These are phyloP conservation scores for Crithidia expoeki DNA, from an alignment of 208 protist species.

Conservation along the genomic window DNA sequence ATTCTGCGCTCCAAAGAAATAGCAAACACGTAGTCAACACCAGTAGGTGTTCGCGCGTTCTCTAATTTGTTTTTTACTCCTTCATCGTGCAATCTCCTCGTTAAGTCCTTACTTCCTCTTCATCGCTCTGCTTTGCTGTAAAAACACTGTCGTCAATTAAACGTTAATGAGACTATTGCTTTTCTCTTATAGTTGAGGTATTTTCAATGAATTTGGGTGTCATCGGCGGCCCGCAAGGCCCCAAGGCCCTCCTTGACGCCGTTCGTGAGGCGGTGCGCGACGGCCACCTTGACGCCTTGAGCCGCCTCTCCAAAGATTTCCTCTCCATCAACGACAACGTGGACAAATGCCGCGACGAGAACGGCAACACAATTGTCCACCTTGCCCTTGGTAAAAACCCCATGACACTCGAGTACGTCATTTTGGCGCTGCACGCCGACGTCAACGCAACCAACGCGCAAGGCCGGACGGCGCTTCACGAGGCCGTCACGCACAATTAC, in stretches of 20 bases:
- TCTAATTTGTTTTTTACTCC: too few species aligned
- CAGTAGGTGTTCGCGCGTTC: too few species aligned
- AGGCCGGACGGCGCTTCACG: constrained; percentile 87
- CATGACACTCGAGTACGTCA: constrained; percentile 66
- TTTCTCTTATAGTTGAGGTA: neutral
- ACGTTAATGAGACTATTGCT: too few species aligned
- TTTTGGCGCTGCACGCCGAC: constrained; percentile 66
- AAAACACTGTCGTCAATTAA: too few species aligned
- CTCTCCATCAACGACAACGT: constrained; percentile 80
- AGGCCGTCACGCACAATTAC: constrained; percentile 85
- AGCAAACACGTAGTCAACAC: too few species aligned
- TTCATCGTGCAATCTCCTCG: too few species aligned
- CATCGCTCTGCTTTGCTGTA: too few species aligned
- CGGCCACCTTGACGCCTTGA: constrained; percentile 75
- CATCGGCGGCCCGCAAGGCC: constrained; percentile 83
- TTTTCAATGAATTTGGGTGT: constrained; percentile 43
- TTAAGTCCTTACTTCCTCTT: too few species aligned
- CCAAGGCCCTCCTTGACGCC: constrained; percentile 86
- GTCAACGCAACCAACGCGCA: constrained; percentile 85
- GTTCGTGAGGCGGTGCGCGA: constrained; percentile 66
- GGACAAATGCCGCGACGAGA: constrained; percentile 84
- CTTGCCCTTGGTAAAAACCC: constrained; percentile 75
- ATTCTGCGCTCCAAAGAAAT: too few species aligned
- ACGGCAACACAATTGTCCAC: constrained; percentile 87
- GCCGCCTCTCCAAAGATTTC: constrained; percentile 74